Conservation (phyloP, 2,329 filamentous ascomycete species). For the Xylariomycetidae sp. region DNA sequence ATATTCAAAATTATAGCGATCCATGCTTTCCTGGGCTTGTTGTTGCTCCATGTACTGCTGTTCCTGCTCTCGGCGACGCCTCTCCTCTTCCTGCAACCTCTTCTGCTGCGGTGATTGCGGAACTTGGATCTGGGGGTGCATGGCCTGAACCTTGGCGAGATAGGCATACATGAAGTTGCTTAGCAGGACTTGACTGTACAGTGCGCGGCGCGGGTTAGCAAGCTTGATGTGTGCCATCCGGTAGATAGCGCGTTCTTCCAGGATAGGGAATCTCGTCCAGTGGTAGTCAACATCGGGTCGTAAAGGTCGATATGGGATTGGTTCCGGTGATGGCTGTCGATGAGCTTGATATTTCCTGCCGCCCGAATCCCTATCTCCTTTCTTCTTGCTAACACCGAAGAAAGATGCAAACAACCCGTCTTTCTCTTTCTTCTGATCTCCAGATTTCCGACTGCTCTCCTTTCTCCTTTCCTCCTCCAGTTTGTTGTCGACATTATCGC, state of each 20-base stretch:
- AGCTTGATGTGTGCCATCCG: constrained; percentile 98
- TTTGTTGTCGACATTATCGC: constrained; percentile 66
- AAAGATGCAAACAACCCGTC: constrained; percentile 91
- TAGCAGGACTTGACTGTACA: constrained; percentile 91
- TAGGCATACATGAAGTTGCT: constrained; percentile 99
- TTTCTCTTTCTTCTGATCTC: constrained; percentile 82
- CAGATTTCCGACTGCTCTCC: constrained; percentile 67
- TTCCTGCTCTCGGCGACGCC: constrained; percentile 45
- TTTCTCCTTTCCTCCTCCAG: constrained; percentile 80
- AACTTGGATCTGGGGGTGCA: constrained; percentile 93
- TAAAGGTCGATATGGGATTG: constrained; percentile 63
- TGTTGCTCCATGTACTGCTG: constrained; percentile 44
- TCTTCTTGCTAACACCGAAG: constrained; percentile 88
- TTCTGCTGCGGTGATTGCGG: constrained; percentile 76
- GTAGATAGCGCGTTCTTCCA: constrained; percentile 96
- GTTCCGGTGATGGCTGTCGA: constrained; percentile 76
- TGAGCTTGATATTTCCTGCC: constrained; percentile 69
- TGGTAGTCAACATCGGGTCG: constrained; percentile 90
- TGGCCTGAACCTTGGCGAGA: constrained; percentile 95
- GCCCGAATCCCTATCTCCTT: constrained; percentile 67
- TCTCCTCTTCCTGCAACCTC: constrained; percentile 46
- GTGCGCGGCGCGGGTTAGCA: constrained; percentile 86
- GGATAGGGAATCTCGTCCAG: constrained; percentile 90
- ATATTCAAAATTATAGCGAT: constrained; percentile 51
- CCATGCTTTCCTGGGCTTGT: constrained; percentile 37